Percentiles rank a stretch among this genome's conserved stretches.
These are phyloP conservation scores for Hippophae tibetana DNA, from an alignment of 306 rosid genomes.

Conservation along the genomic window DNA sequence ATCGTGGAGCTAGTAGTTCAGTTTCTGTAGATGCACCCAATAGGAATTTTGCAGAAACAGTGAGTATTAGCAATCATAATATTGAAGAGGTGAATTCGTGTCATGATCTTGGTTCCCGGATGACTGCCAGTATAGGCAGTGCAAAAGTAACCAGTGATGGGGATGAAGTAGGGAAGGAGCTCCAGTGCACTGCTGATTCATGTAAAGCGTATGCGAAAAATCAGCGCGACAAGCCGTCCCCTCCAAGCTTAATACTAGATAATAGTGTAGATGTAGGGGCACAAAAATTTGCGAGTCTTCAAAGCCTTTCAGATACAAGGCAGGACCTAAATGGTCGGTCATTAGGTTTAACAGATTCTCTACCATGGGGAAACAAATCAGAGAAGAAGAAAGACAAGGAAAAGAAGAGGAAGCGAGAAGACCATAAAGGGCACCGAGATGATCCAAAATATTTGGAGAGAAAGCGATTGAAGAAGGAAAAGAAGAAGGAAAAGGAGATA, in stretches of 20 bases:
- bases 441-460: constrained; percentile 72
- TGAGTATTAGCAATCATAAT: constrained; percentile 51
- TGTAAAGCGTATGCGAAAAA: constrained; percentile 50
- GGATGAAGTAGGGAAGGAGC: constrained; percentile 66
- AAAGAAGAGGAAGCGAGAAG: constrained; percentile 70
- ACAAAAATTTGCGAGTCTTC: constrained; percentile 72
- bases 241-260: constrained; percentile 73
- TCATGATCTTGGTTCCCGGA: constrained; percentile 60
- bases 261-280: constrained; percentile 62
- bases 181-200: constrained; percentile 85
- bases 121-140: constrained; percentile 96
- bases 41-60: constrained; percentile 49
- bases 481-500: constrained; percentile 62
- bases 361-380: constrained; percentile 41
- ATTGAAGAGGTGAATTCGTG: constrained; percentile 79
- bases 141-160: constrained; percentile 61
- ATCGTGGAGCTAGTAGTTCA: constrained; percentile 71
- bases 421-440: constrained; percentile 46
- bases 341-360: constrained; percentile 23
- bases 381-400: constrained; percentile 54
- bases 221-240: constrained; percentile 46
- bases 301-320: constrained; percentile 51
- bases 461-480: constrained; percentile 77
- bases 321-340: constrained; percentile 39
- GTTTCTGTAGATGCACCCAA: constrained; percentile 95